A percentile compares a stretch with the other conserved stretches of the same genome.
phyloP scores from a whole-genome alignment of 768 basidiomycete genomes.

The Pleurotus giganteus region DNA sequence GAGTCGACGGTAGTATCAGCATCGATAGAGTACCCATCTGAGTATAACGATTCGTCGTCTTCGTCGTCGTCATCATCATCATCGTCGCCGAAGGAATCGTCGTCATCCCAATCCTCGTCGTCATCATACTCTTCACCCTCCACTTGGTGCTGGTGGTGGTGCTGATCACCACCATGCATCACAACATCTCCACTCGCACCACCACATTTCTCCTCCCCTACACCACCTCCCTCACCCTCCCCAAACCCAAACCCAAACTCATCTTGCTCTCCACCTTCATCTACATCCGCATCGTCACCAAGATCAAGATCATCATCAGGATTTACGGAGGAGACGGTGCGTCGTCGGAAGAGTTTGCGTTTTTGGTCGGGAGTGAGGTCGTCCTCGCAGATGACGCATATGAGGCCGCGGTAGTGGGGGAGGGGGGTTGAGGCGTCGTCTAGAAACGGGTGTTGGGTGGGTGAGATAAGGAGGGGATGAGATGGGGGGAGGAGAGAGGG shows the following conservation, averaged over 20 bases:
- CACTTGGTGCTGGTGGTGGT: constrained; percentile 22
- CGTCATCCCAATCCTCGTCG: constrained; percentile 17
- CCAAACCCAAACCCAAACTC: too few species aligned
- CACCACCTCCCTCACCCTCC: neutral
- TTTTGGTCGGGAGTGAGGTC: constrained; percentile 44
- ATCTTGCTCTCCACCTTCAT: constrained; percentile 23
- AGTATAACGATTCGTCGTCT: constrained; percentile 15
- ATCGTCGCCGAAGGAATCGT: constrained; percentile 8
- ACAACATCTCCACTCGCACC: too few species aligned
- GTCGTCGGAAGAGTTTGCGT: neutral
- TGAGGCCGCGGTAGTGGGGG: constrained; percentile 64
- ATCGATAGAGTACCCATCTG: neutral
- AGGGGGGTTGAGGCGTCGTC: constrained; percentile 13
- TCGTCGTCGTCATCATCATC: constrained; percentile 21
- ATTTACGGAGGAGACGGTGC: constrained; percentile 23
- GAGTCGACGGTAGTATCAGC: neutral
- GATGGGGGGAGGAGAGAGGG: too few species aligned
- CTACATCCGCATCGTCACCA: constrained; percentile 15
- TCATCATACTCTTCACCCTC: constrained; percentile 27
- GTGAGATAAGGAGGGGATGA: too few species aligned
- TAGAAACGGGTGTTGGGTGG: neutral
- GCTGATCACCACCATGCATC: constrained; percentile 17
- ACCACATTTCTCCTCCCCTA: neutral
- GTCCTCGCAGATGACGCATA: constrained; percentile 83
- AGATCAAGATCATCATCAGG: constrained; percentile 17